These are phyloP conservation scores for Ceratocystis alfenasii DNA, from an alignment of 2,329 filamentous ascomycete genomes.

Conservation along the genomic window DNA sequence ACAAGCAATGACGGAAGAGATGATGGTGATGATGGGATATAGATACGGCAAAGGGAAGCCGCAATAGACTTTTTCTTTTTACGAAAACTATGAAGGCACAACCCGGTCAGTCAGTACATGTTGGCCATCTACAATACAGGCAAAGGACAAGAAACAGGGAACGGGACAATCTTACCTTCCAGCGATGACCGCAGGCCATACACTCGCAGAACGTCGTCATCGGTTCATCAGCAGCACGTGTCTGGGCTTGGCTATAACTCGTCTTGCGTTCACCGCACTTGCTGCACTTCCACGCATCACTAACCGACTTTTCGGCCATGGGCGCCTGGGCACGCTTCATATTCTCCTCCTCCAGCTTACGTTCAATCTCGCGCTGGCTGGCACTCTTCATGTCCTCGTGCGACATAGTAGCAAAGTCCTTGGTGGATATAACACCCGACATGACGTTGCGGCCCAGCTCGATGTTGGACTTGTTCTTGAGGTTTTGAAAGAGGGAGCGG, in stretches of 20 bases:
- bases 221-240: constrained; percentile 86
- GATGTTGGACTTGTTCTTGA: constrained; percentile 83
- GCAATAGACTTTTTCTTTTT: neutral
- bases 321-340: constrained; percentile 96
- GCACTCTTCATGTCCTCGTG: constrained; percentile 84
- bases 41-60: neutral
- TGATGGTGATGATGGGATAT: neutral
- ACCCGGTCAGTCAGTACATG: neutral
- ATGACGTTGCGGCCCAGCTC: constrained; percentile 66
- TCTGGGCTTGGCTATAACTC: constrained; percentile 93
- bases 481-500: constrained; percentile 82
- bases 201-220: constrained; percentile 69
- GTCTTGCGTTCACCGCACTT: constrained; percentile 91
- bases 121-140: neutral
- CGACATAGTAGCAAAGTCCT: constrained; percentile 72
- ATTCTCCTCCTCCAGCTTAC: constrained; percentile 74
- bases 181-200: constrained; percentile 55
- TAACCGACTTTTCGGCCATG: constrained; percentile 81
- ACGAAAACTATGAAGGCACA: constrained; percentile 17
- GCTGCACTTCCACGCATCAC: constrained; percentile 73
- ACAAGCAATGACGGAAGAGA: neutral
- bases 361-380: constrained; percentile 64
- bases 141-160: neutral
- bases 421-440: constrained; percentile 56
- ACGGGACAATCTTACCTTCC: constrained; percentile 46